phyloP scores from a whole-genome alignment of 805 yeast species.

The Ascoidea tarda region DNA sequence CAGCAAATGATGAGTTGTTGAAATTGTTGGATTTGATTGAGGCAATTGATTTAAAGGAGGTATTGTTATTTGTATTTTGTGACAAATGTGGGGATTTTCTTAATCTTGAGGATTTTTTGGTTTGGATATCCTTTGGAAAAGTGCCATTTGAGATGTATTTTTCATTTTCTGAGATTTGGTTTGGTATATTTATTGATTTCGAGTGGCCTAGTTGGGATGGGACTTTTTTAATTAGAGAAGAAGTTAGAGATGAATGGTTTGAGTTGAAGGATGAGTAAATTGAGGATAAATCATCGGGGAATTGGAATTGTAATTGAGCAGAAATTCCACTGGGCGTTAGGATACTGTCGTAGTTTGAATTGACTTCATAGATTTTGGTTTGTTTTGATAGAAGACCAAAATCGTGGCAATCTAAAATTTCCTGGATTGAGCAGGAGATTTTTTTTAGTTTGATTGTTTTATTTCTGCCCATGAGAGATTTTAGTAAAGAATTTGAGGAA shows the following conservation, averaged over 20 bases:
- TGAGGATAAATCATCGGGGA: constrained; percentile 6
- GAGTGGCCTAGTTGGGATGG: neutral
- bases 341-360: constrained; percentile 17
- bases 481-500: constrained; percentile 9
- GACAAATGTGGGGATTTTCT: constrained; percentile 3
- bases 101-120: constrained; percentile 1
- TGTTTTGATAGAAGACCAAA: constrained; percentile 29
- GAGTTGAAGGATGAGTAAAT: constrained; percentile 4
- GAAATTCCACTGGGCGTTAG: constrained; percentile 17
- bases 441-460: constrained; percentile 25
- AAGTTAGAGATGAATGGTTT: constrained; percentile 1
- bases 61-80: neutral
- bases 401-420: constrained; percentile 38
- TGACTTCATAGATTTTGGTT: constrained; percentile 27
- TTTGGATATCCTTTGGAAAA: neutral
- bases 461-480: constrained; percentile 6
- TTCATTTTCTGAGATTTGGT: neutral
- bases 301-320: constrained; percentile 10
- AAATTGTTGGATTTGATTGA: neutral
- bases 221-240: neutral
- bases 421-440: constrained; percentile 34
- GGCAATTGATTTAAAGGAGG: neutral
- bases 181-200: neutral
- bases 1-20: neutral
- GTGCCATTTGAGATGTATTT: too few species aligned